phyloP scores from a whole-genome alignment of 345 rosid genomes.

The Salix purpurea region DNA sequence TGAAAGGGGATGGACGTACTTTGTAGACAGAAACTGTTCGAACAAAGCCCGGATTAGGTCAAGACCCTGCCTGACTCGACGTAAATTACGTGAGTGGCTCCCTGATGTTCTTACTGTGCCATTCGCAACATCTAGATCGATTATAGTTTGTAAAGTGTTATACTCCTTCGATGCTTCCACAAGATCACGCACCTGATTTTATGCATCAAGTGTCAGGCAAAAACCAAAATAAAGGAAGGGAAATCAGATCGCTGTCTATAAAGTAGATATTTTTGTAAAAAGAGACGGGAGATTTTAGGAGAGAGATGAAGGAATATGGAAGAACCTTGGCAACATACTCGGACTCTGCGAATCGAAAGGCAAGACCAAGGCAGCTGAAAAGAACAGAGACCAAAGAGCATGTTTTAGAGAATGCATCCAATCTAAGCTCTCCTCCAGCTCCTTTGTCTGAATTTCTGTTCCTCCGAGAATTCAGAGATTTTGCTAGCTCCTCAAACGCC shows the following conservation, averaged over 20 bases:
- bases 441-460: not conserved
- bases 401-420: slow-evolving; percentile 59
- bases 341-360: slow-evolving; percentile 83
- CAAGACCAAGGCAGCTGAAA: slow-evolving; percentile 72
- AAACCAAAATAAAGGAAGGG: not conserved
- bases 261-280: not conserved
- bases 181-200: slow-evolving; percentile 50
- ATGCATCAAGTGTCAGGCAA: not conserved
- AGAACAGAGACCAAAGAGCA: slow-evolving; percentile 67
- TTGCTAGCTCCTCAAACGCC: slow-evolving; percentile 56
- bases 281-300: not conserved
- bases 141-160: slow-evolving; percentile 46
- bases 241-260: no score
- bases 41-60: slow-evolving; percentile 83
- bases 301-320: not conserved
- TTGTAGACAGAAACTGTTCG: slow-evolving; percentile 54
- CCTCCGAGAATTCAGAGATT: slow-evolving; percentile 22
- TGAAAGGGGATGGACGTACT: slow-evolving; percentile 25
- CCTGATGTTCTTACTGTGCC: slow-evolving; percentile 70
- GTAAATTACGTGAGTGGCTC: slow-evolving; percentile 69
- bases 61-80: slow-evolving; percentile 91
- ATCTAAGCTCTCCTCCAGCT: slow-evolving; percentile 5
- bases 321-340: slow-evolving; percentile 73
- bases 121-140: slow-evolving; percentile 64
- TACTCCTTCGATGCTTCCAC: slow-evolving; percentile 60